Base-by-base conservation (phyloP, 371 early-diverging fungal genomes). In the Cokeromyces recurvatus region DNA sequence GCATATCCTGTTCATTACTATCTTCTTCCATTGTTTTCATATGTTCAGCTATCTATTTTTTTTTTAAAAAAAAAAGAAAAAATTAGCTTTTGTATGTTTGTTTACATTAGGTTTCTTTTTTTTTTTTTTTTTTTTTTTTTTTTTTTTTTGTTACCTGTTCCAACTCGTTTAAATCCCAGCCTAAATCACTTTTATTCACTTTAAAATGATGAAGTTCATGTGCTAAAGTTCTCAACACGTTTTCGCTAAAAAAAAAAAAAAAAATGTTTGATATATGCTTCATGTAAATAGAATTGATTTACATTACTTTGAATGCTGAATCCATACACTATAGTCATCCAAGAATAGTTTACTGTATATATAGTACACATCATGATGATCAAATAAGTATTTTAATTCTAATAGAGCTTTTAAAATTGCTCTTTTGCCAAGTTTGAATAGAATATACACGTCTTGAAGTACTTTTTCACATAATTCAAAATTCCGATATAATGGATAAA, bases 261-360 rank as follows among this genome's bases (percentile, higher is more conserved):
- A n/a, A n/a, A n/a, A n/a, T n/a, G n/a, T n/a, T n/a, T n/a, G n/a
- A n/a, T n/a, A n/a, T n/a, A n/a, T n/a, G n/a, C n/a, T n/a, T 27
- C 29, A 11, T 27, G 46, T 25, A 41, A 34, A 16, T 8, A 38
- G 25, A 14, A 7, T n/a, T 38, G 23, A 19, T 31, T 34, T 22
- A 14, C 9, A 12, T 56, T 68, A 73, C 79, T 62, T 77, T 37
- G 87, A 62, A 29, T 76, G 80, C 54, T 94, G 95, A n/a, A 93
- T 71, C 98, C 98, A 96, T n/a, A 89, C 78, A 64, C 94, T 93
- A 59, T 96, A 97, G 59, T 97, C 97, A 58, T 93, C 92, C n/a
- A 96, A 39, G 59, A 72, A 91, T 7, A 94, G 67, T 62, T 92
- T 85, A 62, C 87, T 82, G 48, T 94, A 87, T 4, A 92, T 66